Evolutionary conservation across 305 asterid genomes (phyloP), one percentile per base, ranked within the genome.

Genomic region (Ilex paraguariensis): DNA sequence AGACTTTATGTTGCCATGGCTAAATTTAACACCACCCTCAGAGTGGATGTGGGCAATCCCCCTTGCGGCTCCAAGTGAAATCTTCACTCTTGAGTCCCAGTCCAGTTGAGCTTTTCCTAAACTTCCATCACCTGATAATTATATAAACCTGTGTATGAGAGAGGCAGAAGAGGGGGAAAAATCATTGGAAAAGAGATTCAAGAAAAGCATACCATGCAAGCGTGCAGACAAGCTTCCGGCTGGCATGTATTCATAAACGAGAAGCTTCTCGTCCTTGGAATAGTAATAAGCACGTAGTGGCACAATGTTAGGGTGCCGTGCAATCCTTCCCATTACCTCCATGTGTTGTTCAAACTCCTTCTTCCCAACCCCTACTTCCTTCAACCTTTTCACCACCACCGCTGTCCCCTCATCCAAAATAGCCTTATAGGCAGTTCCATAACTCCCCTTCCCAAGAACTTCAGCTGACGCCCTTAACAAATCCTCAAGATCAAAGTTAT

Each of bases 181-280:
- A 36, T 36, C 42, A 36, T 4, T 36, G 42, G 42, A 36, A 36
- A 36, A 36, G 42, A 36, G 6, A 36, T 2, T 13, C 39, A 36
- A 33, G 56, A 13, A 57, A 65, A 39, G 14, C 70, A 54, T 79
- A 93, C 99, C 93, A 10, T 93, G 99, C 55, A 93, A 70, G 67
- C 91, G 88, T 7, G 95, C 82, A 15, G 90, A 84, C 66, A 93
- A 72, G 85, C 99, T 93, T 46, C 92, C 81, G 0, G 75, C 59
- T 0, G 90, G 79, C 94, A 90, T 87, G 87, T 87, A 84, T 62
- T 85, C 92, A 40, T 84, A 79, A 55, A 93, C 97, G 1, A 93
- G 87, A 67, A 93, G 97, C 83, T 84, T 93, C 82, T 93, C 99
- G 10, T 90, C 97, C 69, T 93, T 93, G 66, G 99, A 93, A 54